Evolutionary conservation across 2,329 filamentous ascomycete species (phyloP).

Genomic region (Cercospora sesami): DNA sequence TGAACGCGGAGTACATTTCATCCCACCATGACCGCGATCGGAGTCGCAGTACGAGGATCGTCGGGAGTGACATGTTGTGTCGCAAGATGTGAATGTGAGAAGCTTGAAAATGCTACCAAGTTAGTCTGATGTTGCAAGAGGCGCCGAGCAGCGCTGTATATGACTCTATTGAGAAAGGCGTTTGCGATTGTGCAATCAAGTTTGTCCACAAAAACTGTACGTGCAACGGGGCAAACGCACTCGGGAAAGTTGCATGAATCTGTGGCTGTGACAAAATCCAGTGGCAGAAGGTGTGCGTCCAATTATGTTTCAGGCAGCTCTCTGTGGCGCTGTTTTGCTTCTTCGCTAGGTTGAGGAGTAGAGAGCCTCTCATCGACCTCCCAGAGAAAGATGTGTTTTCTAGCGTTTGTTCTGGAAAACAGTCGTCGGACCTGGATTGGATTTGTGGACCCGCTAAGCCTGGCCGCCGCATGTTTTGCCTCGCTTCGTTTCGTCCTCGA

Average conservation of each 20-base stretch:
- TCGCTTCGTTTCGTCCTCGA: too few relatives aligned
- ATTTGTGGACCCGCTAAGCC: background rate
- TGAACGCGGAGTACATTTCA: background rate
- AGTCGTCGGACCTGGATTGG: background rate
- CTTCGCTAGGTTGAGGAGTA: background rate
- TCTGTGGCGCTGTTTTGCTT: background rate
- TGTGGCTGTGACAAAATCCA: background rate
- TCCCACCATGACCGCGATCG: background rate
- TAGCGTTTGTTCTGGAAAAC: background rate
- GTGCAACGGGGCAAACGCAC: background rate
- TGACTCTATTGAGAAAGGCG: background rate
- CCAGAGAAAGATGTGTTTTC: background rate
- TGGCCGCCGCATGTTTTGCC: background rate
- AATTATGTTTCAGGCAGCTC: background rate
- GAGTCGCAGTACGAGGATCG: background rate
- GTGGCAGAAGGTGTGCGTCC: background rate
- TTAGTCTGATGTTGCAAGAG: background rate
- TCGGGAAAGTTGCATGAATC: background rate
- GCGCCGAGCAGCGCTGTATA: background rate
- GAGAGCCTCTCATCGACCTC: background rate
- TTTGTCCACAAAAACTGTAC: background rate
- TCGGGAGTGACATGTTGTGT: background rate
- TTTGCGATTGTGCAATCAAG: background rate
- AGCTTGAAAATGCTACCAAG: background rate
- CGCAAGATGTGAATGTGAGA: background rate